Evolutionary conservation across 352 stramenopile genomes (phyloP), one percentile per base, ranked within the genome.

Genomic region (Phytophthora tentaculata): DNA sequence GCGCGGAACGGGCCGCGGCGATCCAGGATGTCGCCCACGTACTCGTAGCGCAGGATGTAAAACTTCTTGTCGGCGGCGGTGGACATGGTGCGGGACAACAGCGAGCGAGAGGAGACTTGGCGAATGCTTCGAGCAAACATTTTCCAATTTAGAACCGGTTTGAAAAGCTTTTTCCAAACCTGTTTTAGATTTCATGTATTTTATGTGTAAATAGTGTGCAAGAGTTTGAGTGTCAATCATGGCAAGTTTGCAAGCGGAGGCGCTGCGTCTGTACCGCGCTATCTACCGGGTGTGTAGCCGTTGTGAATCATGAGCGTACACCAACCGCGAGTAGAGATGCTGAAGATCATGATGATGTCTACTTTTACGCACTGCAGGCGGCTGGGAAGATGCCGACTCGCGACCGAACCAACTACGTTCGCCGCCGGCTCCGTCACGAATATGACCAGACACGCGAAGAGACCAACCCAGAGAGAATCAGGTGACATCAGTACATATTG

Each of bases 21-120:
- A 50, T 92, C 76, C 41, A 91, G 71, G 56, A 92, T 92, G 53
- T 91, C 84, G n/a, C 76, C 55, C 56, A 87, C 76, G 73, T 94
- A 92, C 50, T 84, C 77, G 72, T 94, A 92, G 41, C 75, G 82
- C 39, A 94, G 69, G 48, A 94, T 77, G 73, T 78, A 93, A 41
- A 78, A 83, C 63, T 90, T 89, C 67, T 86, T 89, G 60, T 82
- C 69, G 7, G 56, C 26, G n/a, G 70, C 56, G 35, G 72, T 63
- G 44, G 75, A 73, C 71, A 89, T 83, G 61, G 77, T 56, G 64
- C 74, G 64, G 24, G 39, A 54, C 10, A 69, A 43, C 35, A 62
- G 49, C 14, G 67, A 64, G 22, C 53, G 61, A 16, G 43, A 28
- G 22, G 28, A 23, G 23, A 58, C 58, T 71, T 64, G 62, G 51